Evolutionary conservation across 2,329 filamentous ascomycete species (phyloP).

Genomic region (Aspergillus pseudonomiae): DNA sequence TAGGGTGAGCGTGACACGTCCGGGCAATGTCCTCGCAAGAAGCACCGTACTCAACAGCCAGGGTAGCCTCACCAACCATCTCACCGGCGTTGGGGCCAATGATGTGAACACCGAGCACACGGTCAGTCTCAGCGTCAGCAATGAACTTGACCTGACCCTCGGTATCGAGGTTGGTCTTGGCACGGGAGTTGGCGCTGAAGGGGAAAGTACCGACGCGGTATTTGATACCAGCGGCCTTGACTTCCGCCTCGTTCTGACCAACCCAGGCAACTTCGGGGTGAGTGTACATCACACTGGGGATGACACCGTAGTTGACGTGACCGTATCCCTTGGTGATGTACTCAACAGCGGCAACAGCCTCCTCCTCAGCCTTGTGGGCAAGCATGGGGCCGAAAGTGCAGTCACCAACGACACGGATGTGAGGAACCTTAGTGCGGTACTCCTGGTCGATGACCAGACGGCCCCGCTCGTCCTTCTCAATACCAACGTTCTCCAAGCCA

Average conservation of each 20-base stretch:
- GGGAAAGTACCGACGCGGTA: slow-evolving; percentile 95
- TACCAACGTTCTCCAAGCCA: slow-evolving; percentile 87
- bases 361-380: slow-evolving; percentile 98
- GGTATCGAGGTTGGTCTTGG: slow-evolving; percentile 97
- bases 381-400: slow-evolving; percentile 98
- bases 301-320: slow-evolving; percentile 98
- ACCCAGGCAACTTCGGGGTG: slow-evolving; percentile 99
- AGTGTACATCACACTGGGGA: slow-evolving; percentile 99
- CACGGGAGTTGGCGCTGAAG: slow-evolving; percentile 96
- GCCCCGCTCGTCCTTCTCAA: slow-evolving; percentile 77
- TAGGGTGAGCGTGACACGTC: slow-evolving; percentile 96
- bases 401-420: slow-evolving; percentile 96
- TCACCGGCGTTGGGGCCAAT: slow-evolving; percentile 94
- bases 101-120: slow-evolving; percentile 94
- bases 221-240: slow-evolving; percentile 85
- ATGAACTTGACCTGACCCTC: slow-evolving; percentile 98
- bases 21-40: slow-evolving; percentile 92
- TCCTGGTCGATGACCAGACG: slow-evolving; percentile 97
- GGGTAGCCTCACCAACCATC: slow-evolving; percentile 97
- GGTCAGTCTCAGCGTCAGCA: slow-evolving; percentile 92
- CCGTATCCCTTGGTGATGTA: slow-evolving; percentile 98
- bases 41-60: slow-evolving; percentile 95
- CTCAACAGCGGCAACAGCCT: slow-evolving; percentile 91
- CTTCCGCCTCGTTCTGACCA: slow-evolving; percentile 93
- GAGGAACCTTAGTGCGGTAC: slow-evolving; percentile 95